Percentiles rank a stretch among this genome's conserved stretches.
Evolutionary conservation across 257 asterid species (phyloP).

Genomic region (Solanum piurae): DNA sequence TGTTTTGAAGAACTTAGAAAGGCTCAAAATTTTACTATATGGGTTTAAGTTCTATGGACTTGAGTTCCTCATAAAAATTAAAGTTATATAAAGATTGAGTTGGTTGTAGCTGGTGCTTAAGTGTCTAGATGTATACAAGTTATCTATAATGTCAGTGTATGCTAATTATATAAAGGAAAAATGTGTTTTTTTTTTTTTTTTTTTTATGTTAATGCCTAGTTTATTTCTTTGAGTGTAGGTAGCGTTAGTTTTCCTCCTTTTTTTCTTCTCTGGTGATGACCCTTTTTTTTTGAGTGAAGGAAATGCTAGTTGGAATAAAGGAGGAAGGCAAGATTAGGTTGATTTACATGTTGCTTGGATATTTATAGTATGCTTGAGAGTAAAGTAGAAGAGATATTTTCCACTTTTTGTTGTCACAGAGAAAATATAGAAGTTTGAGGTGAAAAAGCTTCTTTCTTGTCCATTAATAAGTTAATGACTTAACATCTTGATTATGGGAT

Average conservation of each 20-base stretch:
- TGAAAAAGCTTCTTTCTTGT: background rate
- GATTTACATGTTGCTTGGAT: background rate
- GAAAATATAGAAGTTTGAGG: background rate
- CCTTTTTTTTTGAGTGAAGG: background rate
- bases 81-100: background rate
- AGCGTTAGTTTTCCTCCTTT: background rate
- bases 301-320: background rate
- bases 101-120: background rate
- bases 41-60: background rate
- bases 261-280: background rate
- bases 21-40: background rate
- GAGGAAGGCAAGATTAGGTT: background rate
- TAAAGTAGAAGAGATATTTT: background rate
- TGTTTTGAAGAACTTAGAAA: background rate
- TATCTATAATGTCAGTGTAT: background rate
- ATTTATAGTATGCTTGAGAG: background rate
- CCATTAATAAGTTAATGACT: background rate
- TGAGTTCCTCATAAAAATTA: background rate
- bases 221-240: background rate
- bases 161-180: background rate
- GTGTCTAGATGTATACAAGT: background rate
- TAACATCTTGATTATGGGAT: background rate
- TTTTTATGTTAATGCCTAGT: background rate
- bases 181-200: background rate
- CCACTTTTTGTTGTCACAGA: background rate